A percentile compares a stretch with the other conserved stretches of the same genome.
Conservation (phyloP, 768 basidiomycete species). For the Ramaria sp. region DNA sequence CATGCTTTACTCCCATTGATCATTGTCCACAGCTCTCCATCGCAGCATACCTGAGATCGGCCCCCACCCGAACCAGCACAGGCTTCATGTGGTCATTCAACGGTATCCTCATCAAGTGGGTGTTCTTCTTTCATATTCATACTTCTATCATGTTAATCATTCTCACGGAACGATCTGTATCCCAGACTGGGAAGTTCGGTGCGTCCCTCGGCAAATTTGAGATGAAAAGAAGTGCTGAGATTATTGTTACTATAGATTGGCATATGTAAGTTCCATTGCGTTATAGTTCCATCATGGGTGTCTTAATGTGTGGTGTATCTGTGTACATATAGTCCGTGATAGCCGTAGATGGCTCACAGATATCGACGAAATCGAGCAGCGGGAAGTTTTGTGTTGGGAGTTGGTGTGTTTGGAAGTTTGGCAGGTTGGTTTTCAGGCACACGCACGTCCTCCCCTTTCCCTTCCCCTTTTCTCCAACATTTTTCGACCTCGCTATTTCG, state of each 20-base stretch:
- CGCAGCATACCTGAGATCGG: neutral
- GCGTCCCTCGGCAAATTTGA: too few relatives aligned
- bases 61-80: neutral
- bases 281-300: neutral
- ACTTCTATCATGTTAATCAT: too few relatives aligned
- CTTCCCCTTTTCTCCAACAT: too few relatives aligned
- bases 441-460: too few relatives aligned
- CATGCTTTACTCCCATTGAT: neutral
- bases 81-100: neutral
- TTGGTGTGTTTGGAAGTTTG: neutral
- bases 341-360: conserved; percentile 7
- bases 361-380: conserved; percentile 1
- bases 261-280: neutral
- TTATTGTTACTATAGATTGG: neutral
- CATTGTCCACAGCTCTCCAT: neutral
- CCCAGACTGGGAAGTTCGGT: conserved; percentile 4
- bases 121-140: too few relatives aligned
- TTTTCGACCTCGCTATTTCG: neutral
- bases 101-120: conserved; percentile 2
- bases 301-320: neutral
- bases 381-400: conserved; percentile 5
- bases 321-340: neutral
- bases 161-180: neutral
- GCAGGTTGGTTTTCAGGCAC: neutral
- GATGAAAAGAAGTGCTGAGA: neutral